phyloP scores from a whole-genome alignment of 768 basidiomycete species.

The Leucogyrophana mollusca region DNA sequence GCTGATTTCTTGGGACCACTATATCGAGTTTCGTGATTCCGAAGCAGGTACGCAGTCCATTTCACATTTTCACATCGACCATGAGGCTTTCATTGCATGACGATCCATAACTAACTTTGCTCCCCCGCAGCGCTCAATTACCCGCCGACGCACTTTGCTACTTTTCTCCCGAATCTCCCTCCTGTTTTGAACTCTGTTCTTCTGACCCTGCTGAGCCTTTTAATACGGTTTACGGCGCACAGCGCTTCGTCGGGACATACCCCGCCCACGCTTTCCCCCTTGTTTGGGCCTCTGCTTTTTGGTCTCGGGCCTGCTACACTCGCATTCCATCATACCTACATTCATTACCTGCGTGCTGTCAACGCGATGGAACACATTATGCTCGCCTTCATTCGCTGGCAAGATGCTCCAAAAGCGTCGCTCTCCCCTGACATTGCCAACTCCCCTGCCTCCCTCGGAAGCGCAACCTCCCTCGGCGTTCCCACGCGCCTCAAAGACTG shows the following conservation, averaged over 20 bases:
- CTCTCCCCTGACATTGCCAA: constrained; percentile 25
- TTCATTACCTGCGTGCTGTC: constrained; percentile 74
- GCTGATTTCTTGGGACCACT: constrained; percentile 81
- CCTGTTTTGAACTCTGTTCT: constrained; percentile 59
- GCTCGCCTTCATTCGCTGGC: constrained; percentile 86
- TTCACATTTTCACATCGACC: constrained; percentile 14
- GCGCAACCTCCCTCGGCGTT: constrained; percentile 61
- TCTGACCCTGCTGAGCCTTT: constrained; percentile 72
- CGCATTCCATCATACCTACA: constrained; percentile 57
- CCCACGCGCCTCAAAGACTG: constrained; percentile 88
- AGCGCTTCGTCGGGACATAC: constrained; percentile 86
- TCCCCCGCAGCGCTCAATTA: constrained; percentile 51
- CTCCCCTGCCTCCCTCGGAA: constrained; percentile 38
- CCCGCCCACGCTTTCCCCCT: constrained; percentile 82
- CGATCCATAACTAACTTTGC: constrained; percentile 6
- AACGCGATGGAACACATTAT: constrained; percentile 92
- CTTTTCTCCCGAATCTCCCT: constrained; percentile 57
- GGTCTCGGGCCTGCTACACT: constrained; percentile 61
- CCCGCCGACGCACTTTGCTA: constrained; percentile 69
- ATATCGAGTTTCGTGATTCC: constrained; percentile 75
- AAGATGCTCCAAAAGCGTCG: constrained; percentile 52
- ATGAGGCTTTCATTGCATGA: constrained; percentile 21
- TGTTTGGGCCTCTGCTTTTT: constrained; percentile 89
- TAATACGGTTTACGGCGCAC: constrained; percentile 81
- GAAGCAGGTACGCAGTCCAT: constrained; percentile 67